Evolutionary conservation across 306 rosid genomes (phyloP).

Genomic region (Betula pendula): DNA sequence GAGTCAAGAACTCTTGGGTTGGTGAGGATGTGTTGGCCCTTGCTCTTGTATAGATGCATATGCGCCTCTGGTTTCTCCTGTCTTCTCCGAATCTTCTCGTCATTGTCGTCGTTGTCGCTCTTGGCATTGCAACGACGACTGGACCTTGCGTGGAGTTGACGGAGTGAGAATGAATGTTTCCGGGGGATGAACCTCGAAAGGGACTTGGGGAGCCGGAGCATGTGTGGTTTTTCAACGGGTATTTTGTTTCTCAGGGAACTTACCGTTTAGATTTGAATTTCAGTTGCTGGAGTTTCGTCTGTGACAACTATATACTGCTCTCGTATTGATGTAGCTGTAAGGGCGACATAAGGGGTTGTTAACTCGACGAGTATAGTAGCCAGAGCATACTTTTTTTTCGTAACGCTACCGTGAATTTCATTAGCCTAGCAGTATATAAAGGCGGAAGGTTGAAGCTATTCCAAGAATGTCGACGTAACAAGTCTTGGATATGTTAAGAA

Average conservation of each 20-base stretch:
- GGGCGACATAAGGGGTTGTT: no score
- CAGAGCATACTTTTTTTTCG: no score
- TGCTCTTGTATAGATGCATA: constrained; percentile 60
- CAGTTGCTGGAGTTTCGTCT: neutral
- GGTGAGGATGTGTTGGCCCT: constrained; percentile 82
- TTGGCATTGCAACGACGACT: constrained; percentile 27
- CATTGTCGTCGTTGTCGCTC: constrained; percentile 12
- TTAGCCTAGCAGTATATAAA: no score
- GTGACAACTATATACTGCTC: neutral
- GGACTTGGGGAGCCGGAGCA: constrained; percentile 45
- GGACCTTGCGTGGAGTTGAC: constrained; percentile 32
- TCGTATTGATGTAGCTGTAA: neutral
- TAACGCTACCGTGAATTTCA: no score
- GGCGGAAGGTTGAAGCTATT: no score
- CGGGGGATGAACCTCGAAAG: constrained; percentile 20
- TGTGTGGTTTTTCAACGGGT: neutral
- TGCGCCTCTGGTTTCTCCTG: constrained; percentile 19
- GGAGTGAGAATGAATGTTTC: constrained; percentile 17
- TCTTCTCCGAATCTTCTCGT: constrained; percentile 18
- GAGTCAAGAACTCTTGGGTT: constrained; percentile 69
- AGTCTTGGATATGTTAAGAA: no score
- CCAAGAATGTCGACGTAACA: no score
- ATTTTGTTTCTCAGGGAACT: neutral
- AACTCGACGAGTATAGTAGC: no score
- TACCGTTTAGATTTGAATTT: neutral